A percentile compares a stretch with the other conserved stretches of the same genome.
These are phyloP conservation scores for Cyberlindnera subsufficiens DNA, from an alignment of 805 yeast genomes.

Conservation along the genomic window DNA sequence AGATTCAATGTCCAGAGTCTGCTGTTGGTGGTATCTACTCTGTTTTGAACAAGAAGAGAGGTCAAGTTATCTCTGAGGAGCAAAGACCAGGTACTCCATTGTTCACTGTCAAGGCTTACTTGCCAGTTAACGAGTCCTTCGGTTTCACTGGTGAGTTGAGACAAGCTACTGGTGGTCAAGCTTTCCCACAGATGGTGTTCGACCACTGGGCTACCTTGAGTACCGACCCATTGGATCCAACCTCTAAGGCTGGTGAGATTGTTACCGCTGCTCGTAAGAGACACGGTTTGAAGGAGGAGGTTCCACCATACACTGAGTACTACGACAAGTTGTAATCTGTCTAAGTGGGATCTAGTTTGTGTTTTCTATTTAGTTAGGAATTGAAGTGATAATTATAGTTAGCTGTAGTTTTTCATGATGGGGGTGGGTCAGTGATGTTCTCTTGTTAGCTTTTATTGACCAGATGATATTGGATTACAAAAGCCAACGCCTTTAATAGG, in stretches of 20 bases:
- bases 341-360: not conserved
- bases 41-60: slow-evolving; percentile 98
- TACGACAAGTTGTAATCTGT: slow-evolving; percentile 72
- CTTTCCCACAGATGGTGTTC: slow-evolving; percentile 99
- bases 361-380: slow-evolving; percentile 2
- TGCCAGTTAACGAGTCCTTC: slow-evolving; percentile 99
- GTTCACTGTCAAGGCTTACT: slow-evolving; percentile 99
- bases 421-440: too few species aligned
- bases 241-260: slow-evolving; percentile 63
- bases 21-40: slow-evolving; percentile 99
- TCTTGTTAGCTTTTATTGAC: too few species aligned
- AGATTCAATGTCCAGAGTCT: slow-evolving; percentile 98
- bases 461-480: too few species aligned
- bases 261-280: slow-evolving; percentile 78
- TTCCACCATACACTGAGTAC: slow-evolving; percentile 99
- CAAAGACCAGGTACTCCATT: slow-evolving; percentile 99
- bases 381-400: slow-evolving; percentile 7
- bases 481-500: too few species aligned
- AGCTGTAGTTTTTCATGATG: not conserved
- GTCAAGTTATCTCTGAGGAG: slow-evolving; percentile 98
- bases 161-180: slow-evolving; percentile 99
- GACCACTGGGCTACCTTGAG: slow-evolving; percentile 94
- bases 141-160: slow-evolving; percentile 99
- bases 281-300: slow-evolving; percentile 93
- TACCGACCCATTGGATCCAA: slow-evolving; percentile 91